phyloP scores from a whole-genome alignment of 2,329 filamentous ascomycete genomes.

The Scedosporium apiospermum region DNA sequence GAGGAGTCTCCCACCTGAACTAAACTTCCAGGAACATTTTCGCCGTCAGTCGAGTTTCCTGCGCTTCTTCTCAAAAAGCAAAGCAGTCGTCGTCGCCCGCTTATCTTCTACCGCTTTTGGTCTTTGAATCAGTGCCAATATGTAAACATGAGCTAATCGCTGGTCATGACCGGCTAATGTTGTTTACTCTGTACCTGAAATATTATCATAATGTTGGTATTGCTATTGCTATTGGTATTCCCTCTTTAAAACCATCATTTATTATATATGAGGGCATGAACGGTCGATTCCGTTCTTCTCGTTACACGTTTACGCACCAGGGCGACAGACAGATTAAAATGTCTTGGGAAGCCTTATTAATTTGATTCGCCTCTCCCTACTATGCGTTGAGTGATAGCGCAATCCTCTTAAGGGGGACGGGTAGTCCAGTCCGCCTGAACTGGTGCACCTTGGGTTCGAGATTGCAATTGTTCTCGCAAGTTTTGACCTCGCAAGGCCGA shows the following conservation, averaged over 20 bases:
- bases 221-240: not conserved
- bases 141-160: not conserved
- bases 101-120: not conserved
- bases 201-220: not conserved
- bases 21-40: not conserved
- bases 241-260: not conserved
- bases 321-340: constrained; percentile 7
- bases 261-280: not conserved
- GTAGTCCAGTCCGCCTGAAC: not conserved
- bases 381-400: not conserved
- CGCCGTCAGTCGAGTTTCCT: not conserved
- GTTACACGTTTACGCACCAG: not conserved
- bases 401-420: not conserved
- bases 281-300: not conserved
- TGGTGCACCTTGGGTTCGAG: not conserved
- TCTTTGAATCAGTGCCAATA: not conserved
- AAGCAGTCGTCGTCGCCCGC: not conserved
- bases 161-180: not conserved
- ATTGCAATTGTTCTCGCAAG: not conserved
- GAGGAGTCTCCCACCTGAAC: too few species aligned
- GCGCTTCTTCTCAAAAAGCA: not conserved
- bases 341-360: not conserved
- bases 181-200: not conserved
- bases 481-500: too few species aligned
- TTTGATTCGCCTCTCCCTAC: not conserved